phyloP scores from a whole-genome alignment of 2,329 filamentous ascomycete species.

The Grosmannia clavigera region DNA sequence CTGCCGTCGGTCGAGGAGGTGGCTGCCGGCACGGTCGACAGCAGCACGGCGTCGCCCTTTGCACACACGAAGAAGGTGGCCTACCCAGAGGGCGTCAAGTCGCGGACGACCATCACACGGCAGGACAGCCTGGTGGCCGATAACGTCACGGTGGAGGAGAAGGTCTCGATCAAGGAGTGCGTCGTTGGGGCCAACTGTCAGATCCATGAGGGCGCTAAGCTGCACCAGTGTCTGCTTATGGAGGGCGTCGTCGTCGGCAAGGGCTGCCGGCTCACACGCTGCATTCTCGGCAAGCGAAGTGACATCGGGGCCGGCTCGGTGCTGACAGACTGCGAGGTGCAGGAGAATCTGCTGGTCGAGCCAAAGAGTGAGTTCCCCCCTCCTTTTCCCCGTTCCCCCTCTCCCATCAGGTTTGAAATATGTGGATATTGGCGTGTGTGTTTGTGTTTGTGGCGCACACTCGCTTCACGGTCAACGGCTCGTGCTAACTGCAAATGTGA shows the following conservation, averaged over 20 bases:
- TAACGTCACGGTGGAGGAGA: slow-evolving; percentile 81
- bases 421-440: neutral
- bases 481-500: neutral
- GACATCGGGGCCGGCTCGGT: slow-evolving; percentile 70
- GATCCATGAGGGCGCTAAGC: slow-evolving; percentile 72
- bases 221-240: slow-evolving; percentile 86
- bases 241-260: slow-evolving; percentile 79
- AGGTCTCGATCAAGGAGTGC: slow-evolving; percentile 81
- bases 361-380: slow-evolving; percentile 47
- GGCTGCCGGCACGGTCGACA: slow-evolving; percentile 58
- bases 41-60: slow-evolving; percentile 52
- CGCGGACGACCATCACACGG: slow-evolving; percentile 69
- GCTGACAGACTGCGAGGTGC: slow-evolving; percentile 84
- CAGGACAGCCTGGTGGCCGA: slow-evolving; percentile 74
- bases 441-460: neutral
- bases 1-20: slow-evolving; percentile 66
- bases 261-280: slow-evolving; percentile 73
- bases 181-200: slow-evolving; percentile 81
- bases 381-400: neutral
- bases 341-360: slow-evolving; percentile 78
- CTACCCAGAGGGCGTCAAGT: slow-evolving; percentile 69
- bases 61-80: slow-evolving; percentile 71
- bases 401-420: too few species aligned
- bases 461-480: neutral
- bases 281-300: slow-evolving; percentile 70